Base-by-base conservation (phyloP, 1,139 yeast genomes). In the Casaregolazyma suthepensis region DNA sequence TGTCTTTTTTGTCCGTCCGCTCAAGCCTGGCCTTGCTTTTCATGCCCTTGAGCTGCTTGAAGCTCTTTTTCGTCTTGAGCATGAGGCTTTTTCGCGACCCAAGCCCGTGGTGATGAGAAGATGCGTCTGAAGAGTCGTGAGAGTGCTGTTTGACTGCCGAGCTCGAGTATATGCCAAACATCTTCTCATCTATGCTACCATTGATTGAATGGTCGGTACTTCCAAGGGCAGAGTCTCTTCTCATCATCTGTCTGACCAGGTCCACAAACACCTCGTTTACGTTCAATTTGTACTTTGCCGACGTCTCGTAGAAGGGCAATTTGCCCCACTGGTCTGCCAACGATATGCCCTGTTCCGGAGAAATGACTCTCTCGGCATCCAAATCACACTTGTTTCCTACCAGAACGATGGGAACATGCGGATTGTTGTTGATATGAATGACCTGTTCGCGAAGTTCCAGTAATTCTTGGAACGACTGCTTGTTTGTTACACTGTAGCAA, bases 271-370 rank as follows among this genome's bases (percentile, higher is more conserved):
- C 95, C 65, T 89, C 96, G 61, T 85, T 90, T 43, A 93, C 96
- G 65, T 89, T 88, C 52, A 87, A 80, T 65, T 87, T 82, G 63
- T 84, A 80, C 79, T 89, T 85, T 44, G 99, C 98, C 61, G 95
- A 85, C 1, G 97, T 87, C 73, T 69, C 68, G 49, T 68, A 67
- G 53, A 90, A 93, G n/a, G 96, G 94, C 3, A 85, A 94, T 65
- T 84, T 79, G n/a, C 96, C 95, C 90, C 96, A 87, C 52, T 80
- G 80, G 61, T 85, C 85, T 50, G 96, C 91, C 22, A 90, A 84
- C 57, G 79, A 79, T 55, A 86, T 83, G 48, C 70, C 71, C 44
- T 61, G 55, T 18, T 61, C 63, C 13, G 65, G 59, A 17, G 70
- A 54, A 9, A 73, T 68, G 47, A 62, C 65, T 67, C 98, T 79